A percentile compares a stretch with the other conserved stretches of the same genome.
These are phyloP conservation scores for Potentilla sterilis DNA, from an alignment of 306 rosid genomes.

Conservation along the genomic window DNA sequence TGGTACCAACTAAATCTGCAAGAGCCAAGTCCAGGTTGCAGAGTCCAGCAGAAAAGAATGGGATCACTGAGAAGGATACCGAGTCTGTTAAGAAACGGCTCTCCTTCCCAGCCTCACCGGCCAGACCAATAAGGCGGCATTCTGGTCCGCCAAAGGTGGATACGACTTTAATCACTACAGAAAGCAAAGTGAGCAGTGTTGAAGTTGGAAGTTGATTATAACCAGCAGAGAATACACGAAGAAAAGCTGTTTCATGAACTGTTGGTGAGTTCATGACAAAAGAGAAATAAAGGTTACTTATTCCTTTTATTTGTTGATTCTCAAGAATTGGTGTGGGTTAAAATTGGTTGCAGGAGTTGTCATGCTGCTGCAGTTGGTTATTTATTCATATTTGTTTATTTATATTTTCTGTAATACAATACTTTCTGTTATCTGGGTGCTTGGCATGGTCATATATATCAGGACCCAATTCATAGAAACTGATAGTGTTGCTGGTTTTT, in stretches of 20 bases:
- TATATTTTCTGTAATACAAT: constrained; percentile 28
- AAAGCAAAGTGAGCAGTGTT: constrained; percentile 42
- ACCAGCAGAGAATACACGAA: constrained; percentile 15
- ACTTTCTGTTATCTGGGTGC: constrained; percentile 23
- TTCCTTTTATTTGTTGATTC: constrained; percentile 37
- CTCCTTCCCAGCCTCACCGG: constrained; percentile 75
- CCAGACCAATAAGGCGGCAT: constrained; percentile 60
- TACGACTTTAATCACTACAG: constrained; percentile 45
- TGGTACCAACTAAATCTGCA: constrained; percentile 83
- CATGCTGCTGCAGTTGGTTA: constrained; percentile 12
- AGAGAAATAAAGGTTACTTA: constrained; percentile 33
- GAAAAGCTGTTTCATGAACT: constrained; percentile 33
- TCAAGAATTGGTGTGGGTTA: constrained; percentile 46
- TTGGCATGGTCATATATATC: constrained; percentile 12
- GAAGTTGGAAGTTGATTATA: constrained; percentile 31
- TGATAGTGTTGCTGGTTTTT: constrained; percentile 7
- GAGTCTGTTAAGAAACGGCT: constrained; percentile 75
- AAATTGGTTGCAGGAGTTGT: constrained; percentile 20
- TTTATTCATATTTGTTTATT: constrained; percentile 28
- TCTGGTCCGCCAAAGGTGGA: constrained; percentile 80
- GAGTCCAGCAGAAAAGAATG: constrained; percentile 66
- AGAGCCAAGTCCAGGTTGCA: constrained; percentile 80
- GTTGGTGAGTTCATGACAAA: constrained; percentile 20
- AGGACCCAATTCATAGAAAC: constrained; percentile 19
- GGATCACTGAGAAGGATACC: constrained; percentile 47